Evolutionary conservation across 1,284 basidiomycete species (phyloP).

Genomic region (Pseudomicrostroma phylloplanum): DNA sequence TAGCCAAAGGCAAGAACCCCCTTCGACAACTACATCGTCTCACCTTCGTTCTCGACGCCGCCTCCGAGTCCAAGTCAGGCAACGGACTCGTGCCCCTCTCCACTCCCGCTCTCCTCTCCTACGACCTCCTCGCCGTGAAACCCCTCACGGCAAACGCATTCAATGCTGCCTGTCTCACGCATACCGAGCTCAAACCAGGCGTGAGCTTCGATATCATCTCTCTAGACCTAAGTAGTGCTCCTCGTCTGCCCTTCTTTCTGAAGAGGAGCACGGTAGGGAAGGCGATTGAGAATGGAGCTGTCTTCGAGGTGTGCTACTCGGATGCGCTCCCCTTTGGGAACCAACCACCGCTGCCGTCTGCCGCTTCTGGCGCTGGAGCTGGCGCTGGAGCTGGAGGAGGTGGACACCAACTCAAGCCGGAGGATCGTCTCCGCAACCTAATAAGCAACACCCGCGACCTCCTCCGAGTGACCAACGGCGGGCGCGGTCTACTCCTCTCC

Average conservation of each 20-base stretch:
- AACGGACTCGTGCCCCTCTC: constrained; percentile 24
- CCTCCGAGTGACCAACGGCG: constrained; percentile 37
- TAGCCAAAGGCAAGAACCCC: neutral
- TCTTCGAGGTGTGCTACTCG: constrained; percentile 70
- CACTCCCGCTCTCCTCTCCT: constrained; percentile 53
- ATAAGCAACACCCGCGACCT: constrained; percentile 41
- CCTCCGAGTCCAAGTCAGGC: constrained; percentile 32
- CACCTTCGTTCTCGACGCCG: constrained; percentile 45
- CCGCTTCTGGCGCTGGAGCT: neutral
- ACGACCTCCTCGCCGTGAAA: constrained; percentile 68
- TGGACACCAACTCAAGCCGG: neutral
- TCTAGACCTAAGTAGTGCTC: constrained; percentile 65
- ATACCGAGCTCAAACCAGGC: constrained; percentile 65
- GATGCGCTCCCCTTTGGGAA: constrained; percentile 15
- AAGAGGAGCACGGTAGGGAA: constrained; percentile 74
- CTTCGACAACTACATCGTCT: constrained; percentile 44
- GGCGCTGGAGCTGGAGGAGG: neutral
- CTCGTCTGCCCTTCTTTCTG: constrained; percentile 70
- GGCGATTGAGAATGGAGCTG: constrained; percentile 72
- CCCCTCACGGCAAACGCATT: constrained; percentile 68
- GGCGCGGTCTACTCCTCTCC: constrained; percentile 44
- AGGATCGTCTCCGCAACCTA: constrained; percentile 30
- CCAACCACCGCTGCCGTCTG: neutral
- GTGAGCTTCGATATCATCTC: constrained; percentile 75
- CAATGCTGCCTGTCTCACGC: constrained; percentile 70